phyloP scores from a whole-genome alignment of 2,329 filamentous ascomycete genomes.

The Cladosporium velox region DNA sequence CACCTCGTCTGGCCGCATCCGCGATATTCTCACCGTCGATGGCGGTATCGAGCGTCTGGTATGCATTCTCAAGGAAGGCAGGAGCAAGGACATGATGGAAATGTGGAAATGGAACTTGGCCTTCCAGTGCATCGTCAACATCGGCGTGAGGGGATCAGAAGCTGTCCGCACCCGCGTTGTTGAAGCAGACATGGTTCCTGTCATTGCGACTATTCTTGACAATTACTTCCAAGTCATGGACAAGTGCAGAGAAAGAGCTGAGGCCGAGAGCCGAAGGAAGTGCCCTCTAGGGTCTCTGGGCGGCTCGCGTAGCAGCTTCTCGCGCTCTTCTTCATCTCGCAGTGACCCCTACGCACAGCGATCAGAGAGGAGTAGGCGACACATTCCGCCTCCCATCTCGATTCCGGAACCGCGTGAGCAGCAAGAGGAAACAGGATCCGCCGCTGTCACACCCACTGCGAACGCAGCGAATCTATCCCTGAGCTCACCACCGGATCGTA shows the following conservation, averaged over 20 bases:
- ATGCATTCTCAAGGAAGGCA: conserved; percentile 95
- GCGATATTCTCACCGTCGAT: conserved; percentile 97
- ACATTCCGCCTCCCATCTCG: conserved; percentile 82
- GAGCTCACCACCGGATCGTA: conserved; percentile 70
- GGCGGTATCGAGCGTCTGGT: conserved; percentile 95
- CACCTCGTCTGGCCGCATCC: conserved; percentile 93
- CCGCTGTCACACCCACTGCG: conserved; percentile 53
- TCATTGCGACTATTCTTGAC: conserved; percentile 96
- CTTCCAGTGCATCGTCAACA: conserved; percentile 98
- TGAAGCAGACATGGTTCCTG: conserved; percentile 97
- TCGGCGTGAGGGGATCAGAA: conserved; percentile 93
- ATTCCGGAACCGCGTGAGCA: conserved; percentile 60
- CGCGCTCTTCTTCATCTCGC: conserved; percentile 36
- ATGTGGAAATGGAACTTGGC: conserved; percentile 99
- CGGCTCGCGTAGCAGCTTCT: conserved; percentile 39
- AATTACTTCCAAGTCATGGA: conserved; percentile 98
- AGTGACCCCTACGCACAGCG: conserved; percentile 41
- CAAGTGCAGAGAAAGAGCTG: conserved; percentile 81
- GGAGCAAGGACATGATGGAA: conserved; percentile 98
- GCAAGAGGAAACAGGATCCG: conserved; percentile 53
- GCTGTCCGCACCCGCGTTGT: conserved; percentile 91
- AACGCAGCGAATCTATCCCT: conserved; percentile 58
- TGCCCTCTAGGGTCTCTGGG: conserved; percentile 35
- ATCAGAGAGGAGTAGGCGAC: conserved; percentile 61
- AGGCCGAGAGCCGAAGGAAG: conserved; percentile 71